These are phyloP conservation scores for Malus sylvestris DNA, from an alignment of 306 rosid species.

Conservation along the genomic window DNA sequence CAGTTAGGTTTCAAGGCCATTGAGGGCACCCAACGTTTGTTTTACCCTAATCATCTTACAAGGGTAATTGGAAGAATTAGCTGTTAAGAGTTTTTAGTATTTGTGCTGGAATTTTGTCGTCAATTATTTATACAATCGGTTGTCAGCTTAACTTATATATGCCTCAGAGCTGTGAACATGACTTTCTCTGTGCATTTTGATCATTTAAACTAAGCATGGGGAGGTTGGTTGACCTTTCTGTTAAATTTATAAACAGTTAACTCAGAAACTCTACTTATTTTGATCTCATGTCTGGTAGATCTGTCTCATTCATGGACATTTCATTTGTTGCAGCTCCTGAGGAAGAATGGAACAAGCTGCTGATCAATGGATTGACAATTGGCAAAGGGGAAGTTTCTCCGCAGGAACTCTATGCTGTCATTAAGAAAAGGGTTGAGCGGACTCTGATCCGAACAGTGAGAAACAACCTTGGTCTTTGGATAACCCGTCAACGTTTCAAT, in stretches of 20 bases:
- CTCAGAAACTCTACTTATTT: not conserved
- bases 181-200: not conserved
- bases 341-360: slow-evolving; percentile 73
- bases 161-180: not conserved
- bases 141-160: not conserved
- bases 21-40: not conserved
- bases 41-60: too few relatives aligned
- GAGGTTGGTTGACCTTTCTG: not conserved
- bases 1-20: not conserved
- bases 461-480: slow-evolving; percentile 3
- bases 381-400: slow-evolving; percentile 68
- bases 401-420: slow-evolving; percentile 53
- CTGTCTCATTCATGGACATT: not conserved
- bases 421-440: slow-evolving; percentile 83
- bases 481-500: not conserved
- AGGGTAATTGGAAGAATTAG: too few relatives aligned
- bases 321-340: slow-evolving; percentile 63
- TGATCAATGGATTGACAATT: slow-evolving; percentile 64
- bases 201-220: not conserved
- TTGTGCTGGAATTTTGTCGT: not conserved
- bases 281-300: not conserved
- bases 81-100: not conserved
- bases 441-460: slow-evolving; percentile 87
- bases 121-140: not conserved
- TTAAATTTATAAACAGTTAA: not conserved